A percentile compares a stretch with the other conserved stretches of the same genome.
Conservation (phyloP, 2,329 filamentous ascomycete species). For the Aspergillus novofumigatus region DNA sequence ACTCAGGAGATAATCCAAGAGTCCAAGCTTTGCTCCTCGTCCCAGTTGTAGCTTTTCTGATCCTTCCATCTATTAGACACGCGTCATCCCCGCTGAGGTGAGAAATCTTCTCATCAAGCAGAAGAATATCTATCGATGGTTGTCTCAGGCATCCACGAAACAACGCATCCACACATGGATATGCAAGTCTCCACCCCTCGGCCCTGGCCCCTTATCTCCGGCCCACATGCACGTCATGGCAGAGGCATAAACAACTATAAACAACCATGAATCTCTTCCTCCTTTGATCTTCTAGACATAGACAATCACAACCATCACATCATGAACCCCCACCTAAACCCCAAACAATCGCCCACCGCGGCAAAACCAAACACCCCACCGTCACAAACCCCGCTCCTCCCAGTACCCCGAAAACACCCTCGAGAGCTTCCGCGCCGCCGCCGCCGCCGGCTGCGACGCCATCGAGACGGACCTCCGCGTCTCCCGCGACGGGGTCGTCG, state of each 20-base stretch:
- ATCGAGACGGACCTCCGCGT: conserved; percentile 88
- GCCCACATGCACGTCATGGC: background rate
- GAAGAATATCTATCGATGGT: background rate
- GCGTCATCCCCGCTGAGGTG: background rate
- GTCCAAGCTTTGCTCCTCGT: background rate
- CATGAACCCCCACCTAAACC: conserved; percentile 17
- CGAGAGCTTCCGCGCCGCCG: conserved; percentile 69
- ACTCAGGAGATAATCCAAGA: too few relatives aligned
- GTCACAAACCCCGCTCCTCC: background rate
- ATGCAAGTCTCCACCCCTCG: background rate
- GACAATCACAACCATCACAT: too few relatives aligned
- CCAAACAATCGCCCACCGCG: conserved; percentile 42
- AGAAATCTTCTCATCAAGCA: background rate
- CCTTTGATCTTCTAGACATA: too few relatives aligned
- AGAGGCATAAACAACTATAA: background rate
- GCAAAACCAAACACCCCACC: conserved; percentile 51
- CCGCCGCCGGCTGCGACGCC: conserved; percentile 70
- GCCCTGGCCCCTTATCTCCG: background rate
- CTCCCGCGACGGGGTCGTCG: conserved; percentile 75
- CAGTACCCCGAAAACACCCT: conserved; percentile 80
- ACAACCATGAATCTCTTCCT: background rate
- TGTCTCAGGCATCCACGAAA: background rate
- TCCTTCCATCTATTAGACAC: background rate
- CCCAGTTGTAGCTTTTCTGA: background rate
- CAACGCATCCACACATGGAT: background rate